phyloP scores from a whole-genome alignment of 805 yeast species.

The Naumovozyma castellii region DNA sequence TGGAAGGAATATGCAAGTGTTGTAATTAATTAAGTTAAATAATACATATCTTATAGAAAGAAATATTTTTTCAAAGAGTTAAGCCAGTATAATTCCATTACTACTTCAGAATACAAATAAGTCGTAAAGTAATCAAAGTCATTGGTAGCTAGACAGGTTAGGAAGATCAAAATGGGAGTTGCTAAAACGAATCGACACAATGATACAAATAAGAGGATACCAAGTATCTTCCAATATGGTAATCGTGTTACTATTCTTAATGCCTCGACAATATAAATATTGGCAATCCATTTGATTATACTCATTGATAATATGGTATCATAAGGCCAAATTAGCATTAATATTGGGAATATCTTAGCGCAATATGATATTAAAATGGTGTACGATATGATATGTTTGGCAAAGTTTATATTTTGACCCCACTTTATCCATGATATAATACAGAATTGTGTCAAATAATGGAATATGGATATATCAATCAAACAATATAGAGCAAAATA shows the following conservation, averaged over 20 bases:
- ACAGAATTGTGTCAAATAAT: conserved; percentile 28
- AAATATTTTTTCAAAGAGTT: background rate
- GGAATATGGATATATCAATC: conserved; percentile 37
- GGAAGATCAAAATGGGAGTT: conserved; percentile 15
- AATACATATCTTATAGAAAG: background rate
- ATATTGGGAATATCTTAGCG: conserved; percentile 76
- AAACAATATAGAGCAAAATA: conserved; percentile 47
- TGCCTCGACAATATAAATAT: conserved; percentile 58
- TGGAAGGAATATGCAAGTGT: background rate
- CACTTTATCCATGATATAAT: conserved; percentile 23
- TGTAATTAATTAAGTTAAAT: background rate
- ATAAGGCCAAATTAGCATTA: conserved; percentile 95
- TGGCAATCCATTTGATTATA: conserved; percentile 51
- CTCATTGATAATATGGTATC: conserved; percentile 62
- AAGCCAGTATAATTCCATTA: background rate
- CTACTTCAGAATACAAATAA: conserved; percentile 1
- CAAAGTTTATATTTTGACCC: conserved; percentile 19
- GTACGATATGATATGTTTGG: conserved; percentile 39
- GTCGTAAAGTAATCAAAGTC: conserved; percentile 1
- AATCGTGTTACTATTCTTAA: conserved; percentile 36
- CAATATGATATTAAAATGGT: conserved; percentile 70
- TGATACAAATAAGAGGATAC: conserved; percentile 13
- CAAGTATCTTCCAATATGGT: conserved; percentile 18
- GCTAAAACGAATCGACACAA: conserved; percentile 13
- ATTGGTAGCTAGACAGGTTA: conserved; percentile 9